Evolutionary conservation across 345 rosid species (phyloP), one percentile per base, ranked within the genome.

Genomic region (Leavenworthia alabamica): DNA sequence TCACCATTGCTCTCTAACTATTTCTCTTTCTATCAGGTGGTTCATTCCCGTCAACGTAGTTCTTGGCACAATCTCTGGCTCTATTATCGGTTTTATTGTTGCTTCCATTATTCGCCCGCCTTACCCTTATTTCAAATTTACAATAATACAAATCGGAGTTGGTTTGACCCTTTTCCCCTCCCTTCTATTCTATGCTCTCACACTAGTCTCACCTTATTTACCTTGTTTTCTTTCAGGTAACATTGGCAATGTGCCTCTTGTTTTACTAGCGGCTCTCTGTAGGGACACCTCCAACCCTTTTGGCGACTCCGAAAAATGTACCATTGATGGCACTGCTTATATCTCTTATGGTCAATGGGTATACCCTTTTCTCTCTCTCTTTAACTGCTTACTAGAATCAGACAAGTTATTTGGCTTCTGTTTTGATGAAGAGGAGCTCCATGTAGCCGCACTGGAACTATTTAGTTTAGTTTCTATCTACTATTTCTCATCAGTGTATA

Each of bases 271-370:
- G 6, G 97, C 99, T 64, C 67, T 94, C 24, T 94, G 99, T 64
- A 82, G 96, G 73, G 99, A 86, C 66, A 13, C 72, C 28, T 68
- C 78, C 62, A 94, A 88, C 62, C 99, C 99, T 40, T 94, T 94
- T 73, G 99, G 95, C 19, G 89, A 90, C 73, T 68, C 85, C 7
- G 82, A 83, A 1, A 84, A 63, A 64, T 94, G 99, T 63, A 83
- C 79, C 81, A 77, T 80, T 39, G 85, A 90, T 70, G 96, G 96
- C 73, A 90, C 93, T 52, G 97, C 96, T 14, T 94, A 94, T 78
- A 94, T 94, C 74, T 88, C 99, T 8, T 94, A 90, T 71, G 99
- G 99, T 49, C 99, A 94, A 71, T 94, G 97, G 99, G 99, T 89
- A 75, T 31, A 76, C 71, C 62, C 54, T 14, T 56, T 17, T 43